phyloP scores from a whole-genome alignment of 495 filamentous ascomycete genomes.

The Neurospora hispaniola region DNA sequence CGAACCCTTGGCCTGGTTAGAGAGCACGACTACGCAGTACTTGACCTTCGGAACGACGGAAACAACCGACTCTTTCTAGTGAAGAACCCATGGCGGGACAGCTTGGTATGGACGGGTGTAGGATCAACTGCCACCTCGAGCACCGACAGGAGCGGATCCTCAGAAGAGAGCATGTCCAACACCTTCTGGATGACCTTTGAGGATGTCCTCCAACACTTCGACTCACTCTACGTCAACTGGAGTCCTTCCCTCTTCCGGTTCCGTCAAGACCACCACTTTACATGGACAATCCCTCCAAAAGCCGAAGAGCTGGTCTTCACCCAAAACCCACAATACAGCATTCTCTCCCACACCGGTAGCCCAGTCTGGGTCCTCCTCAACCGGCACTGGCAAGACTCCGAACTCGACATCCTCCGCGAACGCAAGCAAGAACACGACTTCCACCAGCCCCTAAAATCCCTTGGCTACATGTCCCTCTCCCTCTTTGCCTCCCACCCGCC shows the following conservation, averaged over 20 bases:
- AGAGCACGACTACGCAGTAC: conserved; percentile 88
- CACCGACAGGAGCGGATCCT: conserved; percentile 4
- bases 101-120: conserved; percentile 49
- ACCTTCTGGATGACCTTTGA: conserved; percentile 88
- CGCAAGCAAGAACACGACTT: conserved; percentile 15
- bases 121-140: conserved; percentile 20
- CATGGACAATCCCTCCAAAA: conserved; percentile 62
- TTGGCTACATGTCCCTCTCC: conserved; percentile 79
- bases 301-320: conserved; percentile 54
- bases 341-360: conserved; percentile 46
- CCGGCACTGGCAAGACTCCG: conserved; percentile 59
- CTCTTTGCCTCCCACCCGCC: conserved; percentile 50
- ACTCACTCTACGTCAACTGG: conserved; percentile 96
- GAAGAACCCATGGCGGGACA: conserved; percentile 94
- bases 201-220: conserved; percentile 78
- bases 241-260: conserved; percentile 74
- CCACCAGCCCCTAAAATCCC: conserved; percentile 27
- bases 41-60: conserved; percentile 60
- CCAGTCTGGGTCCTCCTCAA: conserved; percentile 76
- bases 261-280: conserved; percentile 82
- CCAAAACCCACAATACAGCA: conserved; percentile 72
- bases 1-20: conserved; percentile 68
- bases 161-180: conserved; percentile 39
- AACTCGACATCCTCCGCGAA: conserved; percentile 31
- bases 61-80: conserved; percentile 57